Evolutionary conservation across 1,139 yeast species (phyloP), one percentile per base, ranked within the genome.

Genomic region (Geotrichum bryndzae): DNA sequence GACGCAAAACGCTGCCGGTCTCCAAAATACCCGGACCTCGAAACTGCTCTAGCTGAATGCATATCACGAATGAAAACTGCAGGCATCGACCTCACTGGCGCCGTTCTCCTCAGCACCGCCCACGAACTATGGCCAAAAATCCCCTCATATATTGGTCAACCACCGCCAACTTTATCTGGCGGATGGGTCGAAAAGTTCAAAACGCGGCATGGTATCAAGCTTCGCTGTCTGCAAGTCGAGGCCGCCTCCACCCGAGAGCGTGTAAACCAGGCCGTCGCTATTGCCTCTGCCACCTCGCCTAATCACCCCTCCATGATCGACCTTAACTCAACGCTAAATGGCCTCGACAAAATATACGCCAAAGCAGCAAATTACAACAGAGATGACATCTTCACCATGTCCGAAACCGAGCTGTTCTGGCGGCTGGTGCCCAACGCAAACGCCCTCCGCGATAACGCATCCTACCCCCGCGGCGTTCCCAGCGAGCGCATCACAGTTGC

Each of bases 141-240:
- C 53, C 64, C 64, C 13, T 57, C 59, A 15, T 62, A 62, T 53
- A 60, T 48, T 11, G 51, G 33, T 57, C 38, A 45, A 48, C 57
- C 59, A 6, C 56, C 53, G 15, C 64, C 64, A 23, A 38, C 61
- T 7, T 53, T 62, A 6, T 62, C 64, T 8, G 64, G 64, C 23
- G 64, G 64, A 2, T 62, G 64, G 64, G 62, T 59, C 51, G 64
- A 62, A 48, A 62, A 62, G 56, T 62, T 62, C 45, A 62, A 62
- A 48, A 51, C 60, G 4, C 55, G 64, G 11, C 64, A 62, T 56
- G 57, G 61, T 10, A 57, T 62, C 46, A 59, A 59, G 18, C 53
- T 58, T 3, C 61, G 60, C 46, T 57, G 56, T 15, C 59, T 59
- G 6, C 61, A 57, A 41, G 64, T 60, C 23, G 62, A 62, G 54